A percentile compares a stretch with the other conserved stretches of the same genome.
Conservation (phyloP, 768 basidiomycete genomes). For the Psilocybe sp. region DNA sequence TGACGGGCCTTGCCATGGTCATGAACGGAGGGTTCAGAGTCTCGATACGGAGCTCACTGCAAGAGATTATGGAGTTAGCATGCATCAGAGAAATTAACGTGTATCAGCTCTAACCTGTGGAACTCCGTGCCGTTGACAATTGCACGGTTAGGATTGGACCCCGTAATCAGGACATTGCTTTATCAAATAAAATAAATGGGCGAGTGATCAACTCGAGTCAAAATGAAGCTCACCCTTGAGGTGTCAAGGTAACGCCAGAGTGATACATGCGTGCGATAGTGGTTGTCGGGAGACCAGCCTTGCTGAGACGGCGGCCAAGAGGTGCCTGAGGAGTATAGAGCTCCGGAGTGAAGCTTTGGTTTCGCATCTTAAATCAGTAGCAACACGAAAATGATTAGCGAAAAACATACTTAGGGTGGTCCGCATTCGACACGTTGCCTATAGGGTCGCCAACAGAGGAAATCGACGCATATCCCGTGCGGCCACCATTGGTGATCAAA, state of each 20-base stretch:
- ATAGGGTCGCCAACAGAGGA: constrained; percentile 27
- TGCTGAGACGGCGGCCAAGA: constrained; percentile 44
- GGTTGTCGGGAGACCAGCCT: constrained; percentile 40
- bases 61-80: background rate
- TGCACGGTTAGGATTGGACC: constrained; percentile 40
- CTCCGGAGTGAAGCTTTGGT: constrained; percentile 33
- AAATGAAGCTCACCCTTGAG: constrained; percentile 51
- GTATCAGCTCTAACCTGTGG: constrained; percentile 13
- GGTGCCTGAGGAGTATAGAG: constrained; percentile 45
- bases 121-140: constrained; percentile 24
- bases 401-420: constrained; percentile 26
- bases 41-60: constrained; percentile 38
- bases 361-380: too few relatives aligned
- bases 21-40: constrained; percentile 41
- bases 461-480: constrained; percentile 39
- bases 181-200: background rate
- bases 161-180: constrained; percentile 31
- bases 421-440: constrained; percentile 25
- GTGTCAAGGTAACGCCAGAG: constrained; percentile 54
- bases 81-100: background rate
- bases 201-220: background rate
- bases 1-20: constrained; percentile 28
- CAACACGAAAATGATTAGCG: background rate
- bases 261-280: constrained; percentile 60
- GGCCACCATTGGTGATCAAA: constrained; percentile 41